Evolutionary conservation across 768 basidiomycete species (phyloP), one percentile per base, ranked within the genome.

Genomic region (Fomitopsis pulvina): DNA sequence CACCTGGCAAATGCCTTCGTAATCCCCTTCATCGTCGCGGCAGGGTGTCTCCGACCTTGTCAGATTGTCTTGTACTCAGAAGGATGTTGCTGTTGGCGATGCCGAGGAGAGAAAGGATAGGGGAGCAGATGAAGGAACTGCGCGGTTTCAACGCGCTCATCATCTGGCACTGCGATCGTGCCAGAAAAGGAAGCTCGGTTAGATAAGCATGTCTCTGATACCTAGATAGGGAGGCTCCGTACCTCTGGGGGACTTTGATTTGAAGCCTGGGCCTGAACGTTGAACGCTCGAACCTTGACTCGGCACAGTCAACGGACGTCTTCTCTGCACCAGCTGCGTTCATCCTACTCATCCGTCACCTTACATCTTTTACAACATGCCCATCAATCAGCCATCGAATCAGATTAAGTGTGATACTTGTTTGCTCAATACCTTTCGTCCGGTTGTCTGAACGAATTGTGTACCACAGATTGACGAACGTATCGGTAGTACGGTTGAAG

Each of bases 401-500:
- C 91, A 92, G 64, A 93, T 92, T 67, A 92, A 90, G 90, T 88
- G 58, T 47, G 56, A 48, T 30, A 25, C n/a, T 47, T 46, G 26
- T 52, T 29, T 37, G 50, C 28, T 20, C 37, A n/a, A 16, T 32
- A 25, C 25, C 27, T 26, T 32, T 32, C 34, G 45, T n/a, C 59
- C 59, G 52, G 41, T 45, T 45, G 46, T 47, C 34, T 45, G 41
- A 48, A 21, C 3, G 50, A n/a, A 43, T 41, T 25, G 12, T 14
- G n/a, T n/a, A n/a, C 48, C 57, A 37, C 68, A 97, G 94, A 67
- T 74, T 99, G 38, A 99, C 96, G 6, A 99, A 99, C 63, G 95
- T 98, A 51, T 92, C 92, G 32, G 80, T 98, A 65, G 96, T 99
- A 29, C 83, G 93, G 41, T 74, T 96, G 44, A 96, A 93, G 76